Conservation (phyloP, 768 basidiomycete genomes). For the Tricholoma matsutake region DNA sequence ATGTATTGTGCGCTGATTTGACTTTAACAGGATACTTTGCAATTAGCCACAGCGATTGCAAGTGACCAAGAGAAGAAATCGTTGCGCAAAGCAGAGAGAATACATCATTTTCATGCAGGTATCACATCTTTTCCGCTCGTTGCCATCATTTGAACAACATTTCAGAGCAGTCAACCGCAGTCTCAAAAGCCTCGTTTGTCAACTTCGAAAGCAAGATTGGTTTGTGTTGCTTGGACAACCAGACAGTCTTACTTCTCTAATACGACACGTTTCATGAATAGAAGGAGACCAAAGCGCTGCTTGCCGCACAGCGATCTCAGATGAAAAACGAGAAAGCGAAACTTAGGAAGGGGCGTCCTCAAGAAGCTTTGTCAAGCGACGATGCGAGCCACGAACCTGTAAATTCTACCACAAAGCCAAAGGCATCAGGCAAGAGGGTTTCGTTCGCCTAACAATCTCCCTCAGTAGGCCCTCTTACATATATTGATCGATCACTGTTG, state of each 20-base stretch:
- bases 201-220: slow-evolving; percentile 36
- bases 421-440: background rate
- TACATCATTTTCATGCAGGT: slow-evolving; percentile 38
- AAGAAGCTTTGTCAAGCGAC: background rate
- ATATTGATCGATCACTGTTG: background rate
- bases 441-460: slow-evolving; percentile 5
- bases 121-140: background rate
- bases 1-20: background rate
- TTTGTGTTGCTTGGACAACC: slow-evolving; percentile 17
- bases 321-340: slow-evolving; percentile 39
- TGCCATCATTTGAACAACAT: background rate
- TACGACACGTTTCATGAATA: slow-evolving; percentile 12
- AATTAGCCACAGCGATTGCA: slow-evolving; percentile 47
- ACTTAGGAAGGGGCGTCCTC: slow-evolving; percentile 21
- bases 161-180: slow-evolving; percentile 25
- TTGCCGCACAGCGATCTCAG: slow-evolving; percentile 34
- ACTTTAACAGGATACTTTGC: slow-evolving; percentile 40
- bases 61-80: slow-evolving; percentile 43
- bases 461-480: background rate
- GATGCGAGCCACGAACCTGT: background rate
- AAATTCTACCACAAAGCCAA: background rate
- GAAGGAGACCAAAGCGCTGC: slow-evolving; percentile 41
- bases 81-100: slow-evolving; percentile 36
- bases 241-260: background rate
- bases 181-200: slow-evolving; percentile 24